Base-by-base conservation (phyloP, 129 eudicot genomes). In the Tagetes erecta region DNA sequence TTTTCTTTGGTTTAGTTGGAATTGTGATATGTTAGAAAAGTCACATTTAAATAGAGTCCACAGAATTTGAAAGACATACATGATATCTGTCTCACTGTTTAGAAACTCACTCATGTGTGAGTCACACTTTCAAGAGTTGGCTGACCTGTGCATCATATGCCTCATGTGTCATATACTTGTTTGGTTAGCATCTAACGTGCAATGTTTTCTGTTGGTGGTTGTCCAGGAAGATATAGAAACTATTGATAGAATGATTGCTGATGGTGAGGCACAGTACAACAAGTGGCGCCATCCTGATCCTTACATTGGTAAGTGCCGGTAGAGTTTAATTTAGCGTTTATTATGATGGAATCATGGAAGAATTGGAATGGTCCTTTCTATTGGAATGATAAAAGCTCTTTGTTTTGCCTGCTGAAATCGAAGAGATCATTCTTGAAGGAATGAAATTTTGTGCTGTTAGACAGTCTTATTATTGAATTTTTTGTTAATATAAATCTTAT, bases 211-310 rank as follows among this genome's bases (percentile, higher is more conserved):
- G 8, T 75, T 51, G 40, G 40, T 76, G 81, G 68, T 31, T 38
- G 50, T 83, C 34, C 91, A 95, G 99, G 92, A 91, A 83, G 92
- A 91, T 81, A 49, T 91, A 37, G 96, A 95, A 38, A 75, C 92
- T 6, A 95, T 91, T 80, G 99, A 95, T 73, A 86, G 94, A 84
- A 53, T 95, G 93, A 95, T 91, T 76, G 91, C 88, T 64, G 86
- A 84, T 83, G 99, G 95, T 44, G 99, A 91, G 84, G 82, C 96
- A 77, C 58, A 77, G n/a, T 71, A 91, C 80, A 75, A 86, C 67
- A 95, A 91, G 78, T 95, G 95, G 93, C 75, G 96, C 67, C 99
- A 95, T 81, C 99, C 99, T 70, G 99, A 95, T 81, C 99, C 99
- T 70, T 95, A 95, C 73, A 80, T 87, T 78, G 99, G 99, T 95